Evolutionary conservation across 805 yeast species (phyloP).

Genomic region (Candida dajiaensis): DNA sequence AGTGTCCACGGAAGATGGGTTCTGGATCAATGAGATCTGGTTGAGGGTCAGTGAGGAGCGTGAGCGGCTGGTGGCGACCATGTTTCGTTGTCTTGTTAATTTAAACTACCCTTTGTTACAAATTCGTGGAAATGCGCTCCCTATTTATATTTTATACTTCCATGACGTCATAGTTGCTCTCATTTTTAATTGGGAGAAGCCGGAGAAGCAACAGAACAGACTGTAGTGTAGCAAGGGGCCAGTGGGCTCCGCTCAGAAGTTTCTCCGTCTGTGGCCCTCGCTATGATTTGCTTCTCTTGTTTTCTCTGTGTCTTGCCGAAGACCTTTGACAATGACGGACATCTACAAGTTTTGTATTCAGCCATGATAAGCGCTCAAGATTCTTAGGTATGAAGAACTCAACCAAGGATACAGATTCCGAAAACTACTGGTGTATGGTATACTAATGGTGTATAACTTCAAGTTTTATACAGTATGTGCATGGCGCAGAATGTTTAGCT

Average conservation of each 20-base stretch:
- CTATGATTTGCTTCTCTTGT: too few relatives aligned
- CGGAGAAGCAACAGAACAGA: too few relatives aligned
- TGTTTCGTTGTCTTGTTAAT: neutral
- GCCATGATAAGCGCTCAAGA: neutral
- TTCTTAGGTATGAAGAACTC: neutral
- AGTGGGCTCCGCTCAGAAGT: too few relatives aligned
- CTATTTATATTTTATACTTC: neutral
- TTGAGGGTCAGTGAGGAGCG: slow-evolving; percentile 24
- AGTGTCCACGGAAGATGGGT: slow-evolving; percentile 25
- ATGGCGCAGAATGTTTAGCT: neutral
- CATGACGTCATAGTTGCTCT: neutral
- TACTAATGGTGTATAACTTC: neutral
- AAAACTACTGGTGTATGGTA: neutral
- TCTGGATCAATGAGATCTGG: slow-evolving; percentile 21
- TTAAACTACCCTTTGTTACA: too few relatives aligned
- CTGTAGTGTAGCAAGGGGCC: neutral
- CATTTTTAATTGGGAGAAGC: too few relatives aligned
- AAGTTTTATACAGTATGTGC: neutral
- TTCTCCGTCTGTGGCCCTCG: too few relatives aligned
- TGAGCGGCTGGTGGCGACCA: slow-evolving; percentile 18
- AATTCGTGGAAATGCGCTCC: neutral
- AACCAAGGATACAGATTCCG: too few relatives aligned
- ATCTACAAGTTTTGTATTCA: neutral
- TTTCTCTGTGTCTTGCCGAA: too few relatives aligned
- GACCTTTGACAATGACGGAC: too few relatives aligned